Percentiles rank a stretch among this genome's conserved stretches.
Conservation (phyloP, 345 rosid species). For the Balakata baccata region DNA sequence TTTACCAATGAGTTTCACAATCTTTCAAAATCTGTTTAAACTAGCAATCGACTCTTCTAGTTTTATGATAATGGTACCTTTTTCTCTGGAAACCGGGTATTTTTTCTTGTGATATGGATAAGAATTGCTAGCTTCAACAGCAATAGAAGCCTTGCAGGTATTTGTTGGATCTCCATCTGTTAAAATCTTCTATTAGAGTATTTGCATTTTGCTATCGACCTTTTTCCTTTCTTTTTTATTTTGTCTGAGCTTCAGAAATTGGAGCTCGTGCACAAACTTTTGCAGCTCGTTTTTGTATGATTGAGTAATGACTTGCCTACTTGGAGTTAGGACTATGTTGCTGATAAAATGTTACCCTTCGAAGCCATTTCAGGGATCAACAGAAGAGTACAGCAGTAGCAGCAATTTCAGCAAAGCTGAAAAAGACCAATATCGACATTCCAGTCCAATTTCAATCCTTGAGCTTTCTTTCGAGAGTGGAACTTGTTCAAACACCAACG, state of each 20-base stretch:
- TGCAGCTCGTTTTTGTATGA: not conserved
- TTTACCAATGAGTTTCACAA: not conserved
- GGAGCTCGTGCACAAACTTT: not conserved
- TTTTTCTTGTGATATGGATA: not conserved
- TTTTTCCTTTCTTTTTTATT: not conserved
- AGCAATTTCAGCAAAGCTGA: conserved; percentile 42
- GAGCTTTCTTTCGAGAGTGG: conserved; percentile 40
- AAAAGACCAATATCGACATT: conserved; percentile 33
- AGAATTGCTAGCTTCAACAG: not conserved
- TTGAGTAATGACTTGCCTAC: not conserved
- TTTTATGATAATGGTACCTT: not conserved
- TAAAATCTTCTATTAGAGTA: not conserved
- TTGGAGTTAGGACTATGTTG: not conserved
- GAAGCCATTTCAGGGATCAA: conserved; percentile 30
- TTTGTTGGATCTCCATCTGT: not conserved
- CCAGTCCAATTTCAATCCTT: conserved; percentile 35
- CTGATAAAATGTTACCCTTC: not conserved
- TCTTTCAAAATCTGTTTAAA: not conserved
- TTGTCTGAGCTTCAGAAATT: not conserved
- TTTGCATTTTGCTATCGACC: not conserved
- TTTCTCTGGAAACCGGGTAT: not conserved
- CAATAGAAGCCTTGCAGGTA: not conserved
- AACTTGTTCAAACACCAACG: conserved; percentile 35
- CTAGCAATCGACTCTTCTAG: not conserved
- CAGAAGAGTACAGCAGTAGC: conserved; percentile 38